phyloP scores from a whole-genome alignment of 2,329 filamentous ascomycete genomes.

The Pseudogymnoascus sp. region DNA sequence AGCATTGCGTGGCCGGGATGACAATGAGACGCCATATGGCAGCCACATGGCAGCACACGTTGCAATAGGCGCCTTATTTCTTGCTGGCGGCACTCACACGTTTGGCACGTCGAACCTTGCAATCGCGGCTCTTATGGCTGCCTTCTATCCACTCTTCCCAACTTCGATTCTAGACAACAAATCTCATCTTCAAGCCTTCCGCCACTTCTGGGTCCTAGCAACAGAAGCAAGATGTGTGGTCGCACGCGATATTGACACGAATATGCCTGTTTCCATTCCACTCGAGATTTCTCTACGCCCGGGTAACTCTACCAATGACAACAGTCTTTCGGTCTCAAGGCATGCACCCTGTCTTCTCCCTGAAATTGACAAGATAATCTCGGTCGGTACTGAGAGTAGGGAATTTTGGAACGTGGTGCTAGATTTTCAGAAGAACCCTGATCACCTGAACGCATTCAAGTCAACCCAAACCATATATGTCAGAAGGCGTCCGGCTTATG shows the following conservation, averaged over 20 bases:
- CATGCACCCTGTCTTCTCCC: conserved; percentile 36
- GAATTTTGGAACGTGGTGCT: conserved; percentile 64
- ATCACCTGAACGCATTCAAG: conserved; percentile 51
- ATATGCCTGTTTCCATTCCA: conserved; percentile 68
- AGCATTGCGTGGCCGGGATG: conserved; percentile 78
- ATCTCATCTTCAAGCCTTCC: conserved; percentile 89
- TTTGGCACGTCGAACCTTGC: conserved; percentile 85
- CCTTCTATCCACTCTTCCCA: conserved; percentile 92
- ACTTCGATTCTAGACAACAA: conserved; percentile 86
- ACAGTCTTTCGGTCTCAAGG: conserved; percentile 14
- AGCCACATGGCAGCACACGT: conserved; percentile 90
- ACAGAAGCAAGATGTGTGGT: conserved; percentile 85
- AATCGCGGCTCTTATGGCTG: conserved; percentile 75
- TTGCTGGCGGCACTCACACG: conserved; percentile 87
- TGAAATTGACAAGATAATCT: conserved; percentile 41
- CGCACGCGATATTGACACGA: conserved; percentile 77
- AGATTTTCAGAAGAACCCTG: conserved; percentile 52
- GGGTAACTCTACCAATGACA: conserved; percentile 12
- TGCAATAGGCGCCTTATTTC: conserved; percentile 82
- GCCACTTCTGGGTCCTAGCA: conserved; percentile 94
- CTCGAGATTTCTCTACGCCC: conserved; percentile 47
- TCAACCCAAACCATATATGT: conserved; percentile 57
- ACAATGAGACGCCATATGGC: conserved; percentile 79
- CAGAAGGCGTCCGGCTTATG: conserved; percentile 49
- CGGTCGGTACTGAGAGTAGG: conserved; percentile 42